Base-by-base conservation (phyloP, 306 rosid species). In the Pyrus communis region DNA sequence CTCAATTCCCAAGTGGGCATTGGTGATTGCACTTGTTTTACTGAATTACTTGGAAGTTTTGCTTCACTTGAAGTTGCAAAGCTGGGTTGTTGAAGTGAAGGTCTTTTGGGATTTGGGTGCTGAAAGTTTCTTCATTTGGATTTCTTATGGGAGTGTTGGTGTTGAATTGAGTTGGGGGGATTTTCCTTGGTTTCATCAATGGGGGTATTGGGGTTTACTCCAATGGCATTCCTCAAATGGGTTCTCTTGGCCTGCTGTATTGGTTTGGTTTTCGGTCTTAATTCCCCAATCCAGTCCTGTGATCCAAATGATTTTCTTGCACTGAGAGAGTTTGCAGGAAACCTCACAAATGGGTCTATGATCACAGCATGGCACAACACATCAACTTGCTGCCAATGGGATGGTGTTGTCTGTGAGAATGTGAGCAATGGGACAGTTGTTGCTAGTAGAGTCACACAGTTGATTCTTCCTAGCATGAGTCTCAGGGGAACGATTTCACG, bases 361-460 rank as follows among this genome's bases (percentile, higher is more conserved):
- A 35, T 80, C 61, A 80, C 74, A 35, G 21, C 83, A 40, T 91
- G 97, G 97, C 72, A 86, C 25, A 76, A 80, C 77, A 87, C 82
- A 66, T 65, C 77, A 73, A 58, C 30, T 35, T 91, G 97, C 81
- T 91, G 97, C 82, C 80, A 72, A 11, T 91, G 97, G 97, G 68
- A 62, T 63, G 97, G 97, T 69, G 94, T 91, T 79, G 46, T 83
- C 45, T 91, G 97, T 82, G 88, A 67, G 76, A 74, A 74, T 85
- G 78, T 74, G 51, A 81, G 38, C 68, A 63, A 77, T 69, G 81
- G 82, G 42, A 66, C 81, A 65, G 78, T 65, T 71, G 55, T 42
- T 42, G 12, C 82, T 31, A 73, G 77, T 65, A 89, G 89, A 83
- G 97, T 91, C 67, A 86, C 86, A 69, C 77, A 79, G 78, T 82